A percentile compares a stretch with the other conserved stretches of the same genome.
phyloP scores from a whole-genome alignment of 2,329 filamentous ascomycete genomes.

The Fusarium nurragi region DNA sequence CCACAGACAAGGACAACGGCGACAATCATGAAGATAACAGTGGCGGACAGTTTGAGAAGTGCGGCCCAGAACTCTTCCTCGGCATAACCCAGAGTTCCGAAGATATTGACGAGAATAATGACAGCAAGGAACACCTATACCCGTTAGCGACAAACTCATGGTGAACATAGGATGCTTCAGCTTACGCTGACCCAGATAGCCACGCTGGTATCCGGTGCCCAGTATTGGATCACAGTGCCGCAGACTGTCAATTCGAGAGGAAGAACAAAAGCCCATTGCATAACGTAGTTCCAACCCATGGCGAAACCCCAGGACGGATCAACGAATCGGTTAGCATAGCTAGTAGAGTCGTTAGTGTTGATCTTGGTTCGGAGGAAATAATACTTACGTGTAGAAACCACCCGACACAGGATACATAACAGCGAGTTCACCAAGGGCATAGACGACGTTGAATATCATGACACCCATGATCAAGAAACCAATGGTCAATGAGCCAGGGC shows the following conservation, averaged over 20 bases:
- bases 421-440: conserved; percentile 65
- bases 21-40: conserved; percentile 71
- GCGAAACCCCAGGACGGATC: conserved; percentile 59
- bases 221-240: conserved; percentile 59
- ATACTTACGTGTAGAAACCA: conserved; percentile 60
- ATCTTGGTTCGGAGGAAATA: accelerated
- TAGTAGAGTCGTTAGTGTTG: conserved; percentile 8
- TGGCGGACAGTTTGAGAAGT: conserved; percentile 66
- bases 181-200: conserved; percentile 63
- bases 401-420: conserved; percentile 58
- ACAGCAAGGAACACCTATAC: conserved; percentile 59
- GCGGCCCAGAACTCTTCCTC: conserved; percentile 70
- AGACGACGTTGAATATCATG: conserved; percentile 70
- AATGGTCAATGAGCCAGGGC: conserved; percentile 55
- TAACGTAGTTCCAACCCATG: conserved; percentile 62
- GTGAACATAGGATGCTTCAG: accelerated
- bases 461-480: conserved; percentile 65
- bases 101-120: conserved; percentile 64
- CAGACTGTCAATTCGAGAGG: conserved; percentile 61
- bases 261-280: conserved; percentile 57
- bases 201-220: conserved; percentile 55
- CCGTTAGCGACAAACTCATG: not conserved
- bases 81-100: conserved; percentile 64
- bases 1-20: conserved; percentile 67
- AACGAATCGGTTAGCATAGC: conserved; percentile 64